Percentiles rank a stretch among this genome's conserved stretches.
phyloP scores from a whole-genome alignment of 192 early-diverging fungal genomes.

The Anaeromyces robustus region DNA sequence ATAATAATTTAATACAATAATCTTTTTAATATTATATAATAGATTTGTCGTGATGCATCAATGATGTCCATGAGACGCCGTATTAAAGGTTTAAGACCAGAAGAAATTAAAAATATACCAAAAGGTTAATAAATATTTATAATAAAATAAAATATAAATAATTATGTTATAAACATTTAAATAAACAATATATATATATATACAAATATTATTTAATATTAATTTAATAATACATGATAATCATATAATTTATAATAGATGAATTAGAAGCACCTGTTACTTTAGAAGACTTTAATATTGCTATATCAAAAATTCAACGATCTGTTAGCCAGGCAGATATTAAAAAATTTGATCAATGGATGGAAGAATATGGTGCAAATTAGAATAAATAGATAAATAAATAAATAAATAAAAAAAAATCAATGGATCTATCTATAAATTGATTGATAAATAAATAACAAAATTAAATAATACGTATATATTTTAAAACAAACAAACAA shows the following conservation, averaged over 20 bases:
- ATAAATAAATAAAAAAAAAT: background rate
- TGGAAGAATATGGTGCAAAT: constrained; percentile 35
- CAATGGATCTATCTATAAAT: background rate
- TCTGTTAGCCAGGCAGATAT: constrained; percentile 34
- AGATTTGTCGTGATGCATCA: constrained; percentile 15
- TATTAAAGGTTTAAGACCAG: constrained; percentile 32
- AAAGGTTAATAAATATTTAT: constrained; percentile 22
- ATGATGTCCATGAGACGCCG: constrained; percentile 33
- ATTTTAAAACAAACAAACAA: too few relatives aligned
- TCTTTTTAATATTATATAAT: background rate
- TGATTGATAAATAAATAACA: too few relatives aligned
- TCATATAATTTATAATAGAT: constrained; percentile 17
- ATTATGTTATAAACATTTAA: too few relatives aligned
- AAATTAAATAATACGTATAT: too few relatives aligned
- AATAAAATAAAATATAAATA: too few relatives aligned
- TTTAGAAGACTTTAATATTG: constrained; percentile 27
- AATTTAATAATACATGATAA: too few relatives aligned
- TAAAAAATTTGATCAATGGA: constrained; percentile 42
- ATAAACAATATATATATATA: too few relatives aligned
- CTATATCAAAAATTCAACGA: constrained; percentile 36
- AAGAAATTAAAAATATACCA: constrained; percentile 29
- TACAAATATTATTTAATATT: too few relatives aligned
- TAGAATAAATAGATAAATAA: background rate
- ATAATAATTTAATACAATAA: too few relatives aligned
- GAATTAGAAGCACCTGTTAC: constrained; percentile 35